Base-by-base conservation (phyloP, 2,329 filamentous ascomycete species). In the Fonsecaea pedrosoi region DNA sequence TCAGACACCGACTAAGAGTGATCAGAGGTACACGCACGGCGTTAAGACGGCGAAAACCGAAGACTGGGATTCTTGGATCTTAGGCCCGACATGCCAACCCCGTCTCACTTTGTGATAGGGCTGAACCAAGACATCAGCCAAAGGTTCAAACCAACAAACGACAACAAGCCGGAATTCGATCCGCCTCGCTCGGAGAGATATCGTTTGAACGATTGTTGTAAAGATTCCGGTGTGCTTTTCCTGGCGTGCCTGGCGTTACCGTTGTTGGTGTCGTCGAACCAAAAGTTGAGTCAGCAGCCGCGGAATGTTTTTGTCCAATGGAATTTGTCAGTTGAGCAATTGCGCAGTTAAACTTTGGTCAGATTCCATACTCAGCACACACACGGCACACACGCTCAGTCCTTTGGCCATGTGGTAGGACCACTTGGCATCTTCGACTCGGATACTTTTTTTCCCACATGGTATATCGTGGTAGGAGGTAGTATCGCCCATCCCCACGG, bases 261-360 rank as follows among this genome's bases (percentile, higher is more conserved):
- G 25, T 25, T 25, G 25, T 25, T 25, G 25, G 25, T 2, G 35
- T 10, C 38, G n/a, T 15, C 18, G 8, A 25, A 9, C 18, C 18
- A 50, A 50, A 25, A 50, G 45, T 50, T 50, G 45, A 50, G 45
- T 50, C 45, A 50, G 45, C 45, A 21, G 18, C 25, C 25, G 15
- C 8, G 13, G 25, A 18, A 45, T 45, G 37, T 13, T 40, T 45
- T 45, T 45, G 6, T 4, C 45, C 45, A 50, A 50, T 50, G 18
- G 12, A 7, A 12, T 10, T 25, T 1, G 18, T 10, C 45, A 25
- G 45, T 25, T 3, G 45, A 50, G 45, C 15, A 50, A 42, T 42
- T 42, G 40, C 15, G 4, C 40, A 6, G 18, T 42, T 42, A 42
- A 42, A 42, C 40, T 42, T 42, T 12, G 40, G 40, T 42, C 37